Base-by-base conservation (phyloP, 2,329 filamentous ascomycete genomes). In the Neobulgaria alba region DNA sequence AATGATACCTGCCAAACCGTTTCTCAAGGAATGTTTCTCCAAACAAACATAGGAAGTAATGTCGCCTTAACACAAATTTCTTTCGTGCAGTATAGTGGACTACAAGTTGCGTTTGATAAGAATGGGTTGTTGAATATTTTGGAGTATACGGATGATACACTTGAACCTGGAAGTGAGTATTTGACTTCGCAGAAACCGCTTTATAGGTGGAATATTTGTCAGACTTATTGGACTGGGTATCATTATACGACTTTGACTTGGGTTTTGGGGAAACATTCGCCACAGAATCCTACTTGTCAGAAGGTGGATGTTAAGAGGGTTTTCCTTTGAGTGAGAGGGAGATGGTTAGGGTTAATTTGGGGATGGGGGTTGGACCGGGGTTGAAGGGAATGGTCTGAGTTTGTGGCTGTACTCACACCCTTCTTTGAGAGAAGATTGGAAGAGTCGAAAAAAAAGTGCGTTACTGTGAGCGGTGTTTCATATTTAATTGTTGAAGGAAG, bases 121-220 rank as follows among this genome's bases (percentile, higher is more conserved):
- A 14, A 19, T 17, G 10, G 19, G 9, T 15, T 10, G 12, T 16
- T 39, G 36, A 39, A 39, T 31, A 39, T 39, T 19, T 26, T 14
- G 17, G 15, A 14, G 7, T 29, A 31, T n/a, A 5, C 19, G 12
- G 36, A 39, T 17, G 16, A 39, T 14, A 31, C 15, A 9, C 9
- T 17, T 15, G 16, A 39, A 15, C 26, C 23, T 8, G 23, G 23
- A 26, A 12, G 12, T 26, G 23, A 26, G 23, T 26, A 26, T 12
- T 26, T 12, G 12, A 7, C 4, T 15, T 10, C 5, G 5, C 36
- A 10, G 7, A 31, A 19, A 15, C n/a, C 29, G 10, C 19, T 17
- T 17, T 39, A 39, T 31, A 31, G 16, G 10, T 39, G 36, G 36
- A 7, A 29, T 12, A 39, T 39, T 16, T 39, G 36, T 18, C 10